Base-by-base conservation (phyloP, 2,329 filamentous ascomycete species). In the Cryphonectria naterciae region DNA sequence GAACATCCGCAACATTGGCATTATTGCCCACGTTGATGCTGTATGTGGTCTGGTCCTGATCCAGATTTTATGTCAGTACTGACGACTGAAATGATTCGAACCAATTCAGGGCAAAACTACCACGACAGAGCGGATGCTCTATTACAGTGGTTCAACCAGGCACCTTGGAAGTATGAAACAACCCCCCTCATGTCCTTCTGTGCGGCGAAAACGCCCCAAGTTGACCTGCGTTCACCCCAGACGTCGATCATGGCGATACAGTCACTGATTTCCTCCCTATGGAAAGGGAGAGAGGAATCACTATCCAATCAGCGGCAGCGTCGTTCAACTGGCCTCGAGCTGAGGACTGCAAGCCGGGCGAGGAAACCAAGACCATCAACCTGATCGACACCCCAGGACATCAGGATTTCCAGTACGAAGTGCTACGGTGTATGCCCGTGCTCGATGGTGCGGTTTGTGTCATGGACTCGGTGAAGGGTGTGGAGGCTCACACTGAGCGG, bases 61-160 rank as follows among this genome's bases (percentile, higher is more conserved):
- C 43, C 2, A 1, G 15, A 22, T 5, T 15, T 49, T 19, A 7
- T n/a, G 7, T 15, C 19, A 39, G 43, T 2, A 41, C 32, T 25
- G 32, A 25, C 67, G 58, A 22, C 22, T n/a, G 3, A n/a, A 43
- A 19, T 22, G 1, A 46, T 19, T 15, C 19, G 10, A 43, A 54
- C 10, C 39, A 1, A 35, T 56, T 1, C 68, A 89, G 87, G 96
- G 96, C 11, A 99, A 99, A 85, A 99, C 96, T 1, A 98, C 96
- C 0, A 99, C 96, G 0, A 98, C 96, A 4, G 96, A 99, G 89
- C 94, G 96, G 71, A 98, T 98, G 95, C 92, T 99, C 77, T 98
- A 94, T 79, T 97, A 98, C 78, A 97, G 94, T 79, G 95, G 96
- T 65, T 91, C 95, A 73, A 97, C 95, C 13, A 87, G 93, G 74